These are phyloP conservation scores for Pseudoneurospora amorphoporcata DNA, from an alignment of 495 filamentous ascomycete genomes.

Conservation along the genomic window DNA sequence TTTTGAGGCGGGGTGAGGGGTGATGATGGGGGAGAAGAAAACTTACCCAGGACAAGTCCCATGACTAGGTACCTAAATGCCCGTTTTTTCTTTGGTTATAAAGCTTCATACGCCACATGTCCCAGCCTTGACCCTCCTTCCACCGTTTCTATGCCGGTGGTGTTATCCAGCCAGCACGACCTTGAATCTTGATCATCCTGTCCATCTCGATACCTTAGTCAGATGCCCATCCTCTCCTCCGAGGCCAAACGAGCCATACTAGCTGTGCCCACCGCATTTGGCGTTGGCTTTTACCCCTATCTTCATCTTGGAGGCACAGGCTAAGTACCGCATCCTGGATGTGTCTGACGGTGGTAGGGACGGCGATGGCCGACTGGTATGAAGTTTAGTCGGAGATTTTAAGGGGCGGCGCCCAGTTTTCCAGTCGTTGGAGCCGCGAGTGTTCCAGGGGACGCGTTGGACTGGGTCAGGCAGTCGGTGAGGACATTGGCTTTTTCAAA, in stretches of 20 bases:
- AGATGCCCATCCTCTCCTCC: conserved; percentile 39
- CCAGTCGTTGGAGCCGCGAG: conserved; percentile 26
- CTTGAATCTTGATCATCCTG: conserved; percentile 35
- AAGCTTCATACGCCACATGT: conserved; percentile 32
- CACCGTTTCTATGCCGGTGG: conserved; percentile 29
- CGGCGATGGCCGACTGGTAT: conserved; percentile 31
- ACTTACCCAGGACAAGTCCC: conserved; percentile 37
- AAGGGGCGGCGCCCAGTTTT: conserved; percentile 29
- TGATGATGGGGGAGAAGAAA: neutral
- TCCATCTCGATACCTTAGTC: conserved; percentile 33
- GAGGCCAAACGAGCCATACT: conserved; percentile 35
- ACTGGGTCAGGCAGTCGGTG: conserved; percentile 28
- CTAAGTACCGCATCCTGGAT: conserved; percentile 31
- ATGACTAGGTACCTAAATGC: conserved; percentile 35
- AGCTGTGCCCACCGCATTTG: conserved; percentile 39
- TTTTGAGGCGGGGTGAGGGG: neutral
- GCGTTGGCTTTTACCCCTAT: conserved; percentile 33
- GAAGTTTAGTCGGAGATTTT: conserved; percentile 31
- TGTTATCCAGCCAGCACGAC: conserved; percentile 27
- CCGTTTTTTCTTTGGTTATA: conserved; percentile 32
- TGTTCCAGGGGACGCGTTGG: conserved; percentile 24
- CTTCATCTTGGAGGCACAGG: conserved; percentile 26
- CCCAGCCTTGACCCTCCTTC: conserved; percentile 32
- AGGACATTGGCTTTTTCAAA: conserved; percentile 22
- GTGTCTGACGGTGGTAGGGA: conserved; percentile 26